Conservation (phyloP, 257 asterid species). For the Gentiana dahurica region DNA sequence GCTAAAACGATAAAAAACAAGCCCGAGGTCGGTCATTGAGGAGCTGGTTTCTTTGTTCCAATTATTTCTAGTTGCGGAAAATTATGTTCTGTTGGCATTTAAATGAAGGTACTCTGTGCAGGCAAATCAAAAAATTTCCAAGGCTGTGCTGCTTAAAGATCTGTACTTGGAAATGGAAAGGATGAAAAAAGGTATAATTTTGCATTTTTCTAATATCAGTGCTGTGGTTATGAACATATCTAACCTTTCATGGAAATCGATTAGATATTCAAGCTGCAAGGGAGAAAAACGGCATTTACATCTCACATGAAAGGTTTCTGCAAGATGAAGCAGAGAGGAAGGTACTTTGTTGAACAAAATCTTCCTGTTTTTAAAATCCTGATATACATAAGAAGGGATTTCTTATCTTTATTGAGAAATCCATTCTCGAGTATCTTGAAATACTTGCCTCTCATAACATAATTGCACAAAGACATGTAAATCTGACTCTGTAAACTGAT, state of each 20-base stretch:
- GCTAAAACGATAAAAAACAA: slow-evolving; percentile 84
- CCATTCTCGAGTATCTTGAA: too few species aligned
- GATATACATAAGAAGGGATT: background rate
- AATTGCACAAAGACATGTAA: too few species aligned
- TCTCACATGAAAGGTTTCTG: slow-evolving; percentile 71
- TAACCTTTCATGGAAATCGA: slow-evolving; percentile 4
- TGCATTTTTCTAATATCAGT: background rate
- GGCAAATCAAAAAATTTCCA: slow-evolving; percentile 78
- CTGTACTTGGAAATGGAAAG: slow-evolving; percentile 63
- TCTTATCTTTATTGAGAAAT: too few species aligned
- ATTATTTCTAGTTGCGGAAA: background rate
- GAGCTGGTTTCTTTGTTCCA: slow-evolving; percentile 4
- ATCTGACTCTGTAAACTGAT: too few species aligned
- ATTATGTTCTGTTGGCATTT: slow-evolving; percentile 11
- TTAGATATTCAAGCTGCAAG: slow-evolving; percentile 87
- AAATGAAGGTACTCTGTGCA: slow-evolving; percentile 26
- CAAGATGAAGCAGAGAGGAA: slow-evolving; percentile 82
- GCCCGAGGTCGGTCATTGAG: slow-evolving; percentile 43
- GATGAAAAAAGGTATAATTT: slow-evolving; percentile 60
- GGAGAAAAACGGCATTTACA: slow-evolving; percentile 77
- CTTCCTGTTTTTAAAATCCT: slow-evolving; percentile 2
- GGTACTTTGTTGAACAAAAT: slow-evolving; percentile 21
- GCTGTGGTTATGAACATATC: background rate
- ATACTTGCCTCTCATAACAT: too few species aligned
- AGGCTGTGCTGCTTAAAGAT: slow-evolving; percentile 69